Base-by-base conservation (phyloP, 2,329 filamentous ascomycete species). In the Parascedosporium putredinis region DNA sequence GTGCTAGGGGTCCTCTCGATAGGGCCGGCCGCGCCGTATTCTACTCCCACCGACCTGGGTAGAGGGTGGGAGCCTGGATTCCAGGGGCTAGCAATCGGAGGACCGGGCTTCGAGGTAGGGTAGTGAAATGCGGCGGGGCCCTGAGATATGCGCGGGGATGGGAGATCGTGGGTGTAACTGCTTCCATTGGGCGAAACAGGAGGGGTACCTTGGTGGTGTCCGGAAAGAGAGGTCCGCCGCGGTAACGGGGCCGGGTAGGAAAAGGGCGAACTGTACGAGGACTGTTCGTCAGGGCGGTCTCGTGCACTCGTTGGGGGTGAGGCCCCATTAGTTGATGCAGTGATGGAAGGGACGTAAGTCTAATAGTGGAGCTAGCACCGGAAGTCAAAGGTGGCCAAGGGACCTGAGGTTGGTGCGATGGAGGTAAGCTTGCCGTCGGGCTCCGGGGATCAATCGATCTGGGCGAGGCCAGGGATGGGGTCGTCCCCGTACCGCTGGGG, bases 161-260 rank as follows among this genome's bases (percentile, higher is more conserved):
- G 66, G 12, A 75, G 64, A 33, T 68, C 69, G 52, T 65, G 63
- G n/a, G 63, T 60, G 52, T 69, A 74, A 16, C 59, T 60, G 16
- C 59, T 60, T 16, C 76, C 72, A 47, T 70, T 68, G 14, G 74
- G 72, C 3, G 75, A 79, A 12, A 72, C 65, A 2, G 75, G 74
- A 9, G 76, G 72, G 18, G 74, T 40, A 20, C 54, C 55, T 55
- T 50, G 56, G 61, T 62, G 50, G 59, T 74, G 65, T 63, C 58
- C 55, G 60, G 63, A 22, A 61, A 58, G 51, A 62, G 63, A 58
- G 59, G 61, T 59, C 53, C 62, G 64, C 52, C 56, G 64, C 47
- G 55, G 59, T 33, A 59, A 61, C 49, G 56, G 55, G 44, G 52
- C 55, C 7, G 68, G 69, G 27, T 65, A 51, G 58, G 60, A 44